Conservation (phyloP, 306 rosid species). For the Cercis canadensis region DNA sequence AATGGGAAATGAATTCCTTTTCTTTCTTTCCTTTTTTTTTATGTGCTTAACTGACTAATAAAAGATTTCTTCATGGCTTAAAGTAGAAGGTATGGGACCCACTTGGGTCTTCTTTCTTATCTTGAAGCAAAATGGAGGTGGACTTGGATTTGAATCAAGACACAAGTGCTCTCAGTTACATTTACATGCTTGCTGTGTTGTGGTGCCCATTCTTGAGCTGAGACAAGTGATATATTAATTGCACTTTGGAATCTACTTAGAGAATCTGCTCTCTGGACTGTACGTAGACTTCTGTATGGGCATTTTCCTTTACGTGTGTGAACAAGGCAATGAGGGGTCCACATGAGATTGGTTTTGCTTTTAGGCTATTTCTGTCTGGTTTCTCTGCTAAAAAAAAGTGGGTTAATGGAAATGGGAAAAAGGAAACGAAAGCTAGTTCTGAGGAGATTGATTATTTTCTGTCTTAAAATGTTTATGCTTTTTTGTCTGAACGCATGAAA, state of each 20-base stretch:
- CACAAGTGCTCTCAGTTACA: not conserved
- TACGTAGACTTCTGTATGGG: not conserved
- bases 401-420: not conserved
- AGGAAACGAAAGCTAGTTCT: slow-evolving; percentile 8
- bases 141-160: slow-evolving; percentile 10
- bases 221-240: not conserved
- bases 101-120: not conserved
- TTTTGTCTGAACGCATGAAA: slow-evolving; percentile 39
- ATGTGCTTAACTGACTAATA: slow-evolving; percentile 6
- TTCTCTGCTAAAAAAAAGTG: too few species aligned
- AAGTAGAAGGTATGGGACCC: slow-evolving; percentile 37
- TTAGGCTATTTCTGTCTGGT: slow-evolving; percentile 2
- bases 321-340: not conserved
- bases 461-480: slow-evolving; percentile 1
- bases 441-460: slow-evolving; percentile 10
- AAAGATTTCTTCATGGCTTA: slow-evolving; percentile 3
- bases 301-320: too few species aligned
- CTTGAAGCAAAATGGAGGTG: slow-evolving; percentile 26
- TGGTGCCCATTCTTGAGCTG: not conserved
- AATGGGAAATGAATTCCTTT: slow-evolving; percentile 40
- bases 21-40: too few species aligned
- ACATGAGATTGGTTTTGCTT: not conserved
- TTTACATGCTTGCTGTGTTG: not conserved
- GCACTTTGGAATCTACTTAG: slow-evolving; percentile 12
- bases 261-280: not conserved